Evolutionary conservation across 805 yeast genomes (phyloP).

Genomic region (Yueomyces sp.): DNA sequence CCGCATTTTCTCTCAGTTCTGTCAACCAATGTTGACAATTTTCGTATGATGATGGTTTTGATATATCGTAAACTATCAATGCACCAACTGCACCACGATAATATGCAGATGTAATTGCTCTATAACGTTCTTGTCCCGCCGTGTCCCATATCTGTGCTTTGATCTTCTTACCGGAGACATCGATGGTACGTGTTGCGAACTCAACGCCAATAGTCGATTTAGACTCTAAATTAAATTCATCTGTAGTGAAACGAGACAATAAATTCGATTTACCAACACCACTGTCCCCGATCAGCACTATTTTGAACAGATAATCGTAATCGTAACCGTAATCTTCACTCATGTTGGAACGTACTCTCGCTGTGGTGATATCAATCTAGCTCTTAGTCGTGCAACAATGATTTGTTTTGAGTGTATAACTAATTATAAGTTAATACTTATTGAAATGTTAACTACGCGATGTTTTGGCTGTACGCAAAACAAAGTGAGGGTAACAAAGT

Average conservation of each 20-base stretch:
- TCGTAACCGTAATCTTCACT: conserved; percentile 62
- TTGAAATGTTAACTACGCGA: too few relatives aligned
- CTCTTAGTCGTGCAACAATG: too few relatives aligned
- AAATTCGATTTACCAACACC: conserved; percentile 96
- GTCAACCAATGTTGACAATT: conserved; percentile 80
- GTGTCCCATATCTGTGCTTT: conserved; percentile 97
- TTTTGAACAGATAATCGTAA: conserved; percentile 85
- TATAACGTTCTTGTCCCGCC: conserved; percentile 96
- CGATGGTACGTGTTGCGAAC: conserved; percentile 91
- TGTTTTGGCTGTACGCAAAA: too few relatives aligned
- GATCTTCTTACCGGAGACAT: conserved; percentile 69
- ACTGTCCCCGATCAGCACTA: conserved; percentile 92
- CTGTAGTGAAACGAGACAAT: conserved; percentile 84
- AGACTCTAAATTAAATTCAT: conserved; percentile 89
- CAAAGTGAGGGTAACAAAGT: too few relatives aligned
- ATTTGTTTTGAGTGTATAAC: too few relatives aligned
- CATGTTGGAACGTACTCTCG: conserved; percentile 5
- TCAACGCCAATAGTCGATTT: conserved; percentile 96
- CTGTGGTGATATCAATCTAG: too few relatives aligned
- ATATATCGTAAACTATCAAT: conserved; percentile 84
- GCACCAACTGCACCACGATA: conserved; percentile 99
- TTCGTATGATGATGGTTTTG: conserved; percentile 80
- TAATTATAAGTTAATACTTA: too few relatives aligned
- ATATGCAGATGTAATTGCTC: conserved; percentile 95
- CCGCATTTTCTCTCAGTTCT: conserved; percentile 83